Evolutionary conservation across 805 yeast species (phyloP), one percentile per base, ranked within the genome.

Genomic region (Isabelozyma gotoi): DNA sequence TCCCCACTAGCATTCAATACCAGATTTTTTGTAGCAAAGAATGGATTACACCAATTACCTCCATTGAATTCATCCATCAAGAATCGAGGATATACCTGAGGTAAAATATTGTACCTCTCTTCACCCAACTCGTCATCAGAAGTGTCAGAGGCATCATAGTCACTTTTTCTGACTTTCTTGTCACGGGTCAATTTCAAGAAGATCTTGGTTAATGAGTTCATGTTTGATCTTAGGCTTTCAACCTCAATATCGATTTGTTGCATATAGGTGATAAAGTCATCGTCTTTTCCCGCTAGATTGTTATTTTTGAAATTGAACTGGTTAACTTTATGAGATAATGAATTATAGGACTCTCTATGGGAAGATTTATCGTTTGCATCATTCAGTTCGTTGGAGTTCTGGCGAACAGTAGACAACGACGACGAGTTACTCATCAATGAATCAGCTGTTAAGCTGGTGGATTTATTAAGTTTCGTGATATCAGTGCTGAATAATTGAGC

Each of bases 21-120:
- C 6, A 62, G 55, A 39, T 66, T 71, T 29, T 53, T 51, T 38
- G 70, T 55, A 36, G 71, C 59, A 50, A 80, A 77, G 50, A 84
- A 83, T 19, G 87, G 88, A 53, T 84, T 85, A 38, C 79, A 76
- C 84, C 90, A 85, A 47, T 83, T 82, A n/a, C 91, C 92, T 14
- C 90, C 92, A 51, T 82, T 82, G 58, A 82, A 85, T 42, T 77
- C 80, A 20, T 81, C 81, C 34, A 76, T 71, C 15, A 86, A 63
- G 53, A 85, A 83, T 46, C 94, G 71, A 7, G 94, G 90, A 49
- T 82, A 79, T 2, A 82, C 65, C 56, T 84, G 85, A 0, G 92
- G 94, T 29, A 84, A 47, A 12, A 63, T 40, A 38, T 69, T 62
- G 47, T 53, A 62, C 17, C 75, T 48, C 27, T 65, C 69, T 40